Percentiles rank a stretch among this genome's conserved stretches.
Evolutionary conservation across 2,329 filamentous ascomycete genomes (phyloP).

Genomic region (Fonsecaea monophora): DNA sequence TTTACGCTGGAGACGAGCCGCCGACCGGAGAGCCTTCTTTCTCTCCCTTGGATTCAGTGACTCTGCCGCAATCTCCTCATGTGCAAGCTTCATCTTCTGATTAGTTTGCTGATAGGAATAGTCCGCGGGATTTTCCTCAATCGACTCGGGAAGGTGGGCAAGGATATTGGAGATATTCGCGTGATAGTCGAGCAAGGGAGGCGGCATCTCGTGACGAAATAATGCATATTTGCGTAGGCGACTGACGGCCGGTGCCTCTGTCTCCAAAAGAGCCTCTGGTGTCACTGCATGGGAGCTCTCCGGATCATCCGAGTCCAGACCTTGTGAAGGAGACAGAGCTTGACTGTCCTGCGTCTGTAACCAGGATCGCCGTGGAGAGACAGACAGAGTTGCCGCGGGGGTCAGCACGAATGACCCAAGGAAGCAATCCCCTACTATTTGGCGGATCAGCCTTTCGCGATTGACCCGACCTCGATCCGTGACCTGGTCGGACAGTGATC

Average conservation of each 20-base stretch:
- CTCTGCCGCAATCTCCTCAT: slow-evolving; percentile 28
- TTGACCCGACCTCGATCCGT: slow-evolving; percentile 35
- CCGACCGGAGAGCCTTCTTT: slow-evolving; percentile 24
- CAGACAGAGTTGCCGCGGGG: background rate
- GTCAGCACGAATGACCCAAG: slow-evolving; percentile 22
- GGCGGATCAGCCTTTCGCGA: slow-evolving; percentile 34
- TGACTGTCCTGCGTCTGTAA: background rate
- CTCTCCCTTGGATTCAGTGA: slow-evolving; percentile 32
- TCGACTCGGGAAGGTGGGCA: slow-evolving; percentile 28
- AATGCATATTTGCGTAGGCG: slow-evolving; percentile 24
- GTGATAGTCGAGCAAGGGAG: slow-evolving; percentile 13
- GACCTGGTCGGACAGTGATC: slow-evolving; percentile 22
- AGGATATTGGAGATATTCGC: slow-evolving; percentile 22
- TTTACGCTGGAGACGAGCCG: slow-evolving; percentile 25
- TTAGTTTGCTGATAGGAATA: slow-evolving; percentile 34
- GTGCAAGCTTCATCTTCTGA: slow-evolving; percentile 28
- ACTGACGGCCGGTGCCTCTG: slow-evolving; percentile 24
- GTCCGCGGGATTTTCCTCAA: slow-evolving; percentile 29
- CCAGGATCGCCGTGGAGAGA: slow-evolving; percentile 10
- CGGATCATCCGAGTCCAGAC: slow-evolving; percentile 11
- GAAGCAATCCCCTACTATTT: slow-evolving; percentile 24
- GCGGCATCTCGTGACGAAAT: slow-evolving; percentile 19
- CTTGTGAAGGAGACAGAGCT: slow-evolving; percentile 16
- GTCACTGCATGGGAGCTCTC: slow-evolving; percentile 15
- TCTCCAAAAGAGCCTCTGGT: background rate